These are phyloP conservation scores for Wallacemonas collosoma DNA, from an alignment of 208 protist genomes.

Conservation along the genomic window DNA sequence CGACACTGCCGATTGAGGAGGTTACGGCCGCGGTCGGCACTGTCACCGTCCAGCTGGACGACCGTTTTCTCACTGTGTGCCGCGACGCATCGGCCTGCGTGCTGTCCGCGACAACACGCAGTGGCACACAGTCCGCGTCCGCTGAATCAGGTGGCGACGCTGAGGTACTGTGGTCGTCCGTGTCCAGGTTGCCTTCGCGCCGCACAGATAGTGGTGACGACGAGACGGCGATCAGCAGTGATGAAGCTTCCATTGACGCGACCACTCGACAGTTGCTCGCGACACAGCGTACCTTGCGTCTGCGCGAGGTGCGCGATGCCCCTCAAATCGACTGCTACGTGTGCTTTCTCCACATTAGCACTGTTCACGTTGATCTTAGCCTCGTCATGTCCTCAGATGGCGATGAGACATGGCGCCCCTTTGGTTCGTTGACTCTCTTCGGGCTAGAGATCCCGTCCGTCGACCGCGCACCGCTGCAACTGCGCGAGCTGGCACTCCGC, in stretches of 20 bases:
- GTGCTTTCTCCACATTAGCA: slow-evolving; percentile 40
- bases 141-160: too few species aligned
- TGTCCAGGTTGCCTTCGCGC: too few species aligned
- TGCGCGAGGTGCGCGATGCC: neutral
- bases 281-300: slow-evolving; percentile 9
- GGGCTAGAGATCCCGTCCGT: slow-evolving; percentile 52
- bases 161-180: too few species aligned
- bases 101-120: neutral
- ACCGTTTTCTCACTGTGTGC: slow-evolving; percentile 40
- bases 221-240: neutral
- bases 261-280: neutral
- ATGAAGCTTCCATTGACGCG: neutral
- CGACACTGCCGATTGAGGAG: slow-evolving; percentile 38
- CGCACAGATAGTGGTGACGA: neutral
- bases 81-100: neutral
- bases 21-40: slow-evolving; percentile 38
- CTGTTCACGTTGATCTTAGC: slow-evolving; percentile 41
- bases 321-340: slow-evolving; percentile 43
- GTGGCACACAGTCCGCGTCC: too few species aligned
- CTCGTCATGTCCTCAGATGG: slow-evolving; percentile 41
- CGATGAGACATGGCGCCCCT: slow-evolving; percentile 45
- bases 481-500: slow-evolving; percentile 30
- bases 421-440: slow-evolving; percentile 34
- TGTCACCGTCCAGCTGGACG: slow-evolving; percentile 47
- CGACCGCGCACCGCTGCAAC: slow-evolving; percentile 33